These are phyloP conservation scores for Chaetomium sp. DNA, from an alignment of 2,329 filamentous ascomycete species.

Conservation along the genomic window DNA sequence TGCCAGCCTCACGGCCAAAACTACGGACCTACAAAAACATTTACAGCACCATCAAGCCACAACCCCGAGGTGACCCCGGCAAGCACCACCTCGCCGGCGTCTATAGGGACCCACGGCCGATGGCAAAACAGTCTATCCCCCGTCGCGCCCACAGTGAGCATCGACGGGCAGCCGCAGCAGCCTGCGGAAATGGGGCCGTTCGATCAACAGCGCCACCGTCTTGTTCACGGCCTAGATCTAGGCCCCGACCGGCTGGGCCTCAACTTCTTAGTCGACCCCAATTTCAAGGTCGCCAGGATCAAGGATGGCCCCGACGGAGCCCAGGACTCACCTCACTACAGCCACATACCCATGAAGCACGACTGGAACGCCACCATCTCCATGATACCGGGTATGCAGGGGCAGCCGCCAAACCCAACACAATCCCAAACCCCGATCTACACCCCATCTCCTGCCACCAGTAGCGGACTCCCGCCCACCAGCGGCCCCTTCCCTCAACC, in stretches of 20 bases:
- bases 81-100: constrained; percentile 29
- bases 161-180: constrained; percentile 27
- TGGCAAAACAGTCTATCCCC: constrained; percentile 31
- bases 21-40: constrained; percentile 33
- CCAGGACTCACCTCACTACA: constrained; percentile 49
- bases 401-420: not conserved
- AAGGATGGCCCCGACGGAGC: constrained; percentile 53
- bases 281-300: constrained; percentile 56
- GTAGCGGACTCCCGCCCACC: no score
- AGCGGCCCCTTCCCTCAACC: constrained; percentile 2
- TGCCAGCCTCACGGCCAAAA: constrained; percentile 42
- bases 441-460: not conserved
- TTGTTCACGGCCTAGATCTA: constrained; percentile 60
- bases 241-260: constrained; percentile 69
- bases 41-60: constrained; percentile 24
- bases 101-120: constrained; percentile 23
- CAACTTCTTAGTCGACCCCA: constrained; percentile 69
- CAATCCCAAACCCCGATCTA: constrained; percentile 11
- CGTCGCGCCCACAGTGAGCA: constrained; percentile 16
- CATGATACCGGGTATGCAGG: constrained; percentile 20
- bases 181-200: constrained; percentile 40
- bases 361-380: constrained; percentile 45
- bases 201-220: constrained; percentile 53
- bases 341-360: constrained; percentile 54
- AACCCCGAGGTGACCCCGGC: constrained; percentile 24